A percentile compares a stretch with the other conserved stretches of the same genome.
Evolutionary conservation across 805 yeast genomes (phyloP).

Genomic region (Kodamaea jinghongensis): DNA sequence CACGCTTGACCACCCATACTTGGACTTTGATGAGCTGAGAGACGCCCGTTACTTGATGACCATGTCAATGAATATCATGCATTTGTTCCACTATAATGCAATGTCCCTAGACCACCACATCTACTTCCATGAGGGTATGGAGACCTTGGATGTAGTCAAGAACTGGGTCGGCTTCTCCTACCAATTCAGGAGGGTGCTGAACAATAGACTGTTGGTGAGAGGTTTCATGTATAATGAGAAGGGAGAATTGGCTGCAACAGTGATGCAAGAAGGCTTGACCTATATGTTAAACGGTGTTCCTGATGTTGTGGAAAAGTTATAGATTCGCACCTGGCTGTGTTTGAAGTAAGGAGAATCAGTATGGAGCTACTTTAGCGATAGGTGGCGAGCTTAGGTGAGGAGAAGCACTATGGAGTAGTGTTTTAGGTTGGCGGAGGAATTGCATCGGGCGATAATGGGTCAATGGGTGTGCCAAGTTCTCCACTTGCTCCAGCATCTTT

Average conservation of each 20-base stretch:
- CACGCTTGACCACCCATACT: conserved; percentile 27
- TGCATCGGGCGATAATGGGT: too few relatives aligned
- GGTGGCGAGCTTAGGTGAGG: too few relatives aligned
- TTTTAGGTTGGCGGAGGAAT: too few relatives aligned
- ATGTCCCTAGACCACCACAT: conserved; percentile 46
- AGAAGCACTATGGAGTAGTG: too few relatives aligned
- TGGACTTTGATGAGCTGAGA: conserved; percentile 29
- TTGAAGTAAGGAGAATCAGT: too few relatives aligned
- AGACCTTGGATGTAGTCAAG: conserved; percentile 27
- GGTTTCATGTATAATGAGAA: conserved; percentile 34
- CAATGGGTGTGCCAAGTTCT: too few relatives aligned
- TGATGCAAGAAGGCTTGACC: conserved; percentile 42
- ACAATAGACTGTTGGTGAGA: conserved; percentile 36
- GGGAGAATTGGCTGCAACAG: conserved; percentile 35
- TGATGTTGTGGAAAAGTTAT: conserved; percentile 1
- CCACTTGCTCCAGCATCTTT: too few relatives aligned
- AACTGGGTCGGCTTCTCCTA: conserved; percentile 39
- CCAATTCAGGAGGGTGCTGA: conserved; percentile 33
- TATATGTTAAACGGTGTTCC: conserved; percentile 15
- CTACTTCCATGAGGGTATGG: conserved; percentile 34
- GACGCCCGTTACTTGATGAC: conserved; percentile 32
- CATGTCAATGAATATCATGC: conserved; percentile 31
- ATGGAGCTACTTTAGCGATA: too few relatives aligned
- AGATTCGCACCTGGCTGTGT: too few relatives aligned
- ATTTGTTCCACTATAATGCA: conserved; percentile 41